phyloP scores from a whole-genome alignment of 768 basidiomycete species.

The Podaxis sp. region DNA sequence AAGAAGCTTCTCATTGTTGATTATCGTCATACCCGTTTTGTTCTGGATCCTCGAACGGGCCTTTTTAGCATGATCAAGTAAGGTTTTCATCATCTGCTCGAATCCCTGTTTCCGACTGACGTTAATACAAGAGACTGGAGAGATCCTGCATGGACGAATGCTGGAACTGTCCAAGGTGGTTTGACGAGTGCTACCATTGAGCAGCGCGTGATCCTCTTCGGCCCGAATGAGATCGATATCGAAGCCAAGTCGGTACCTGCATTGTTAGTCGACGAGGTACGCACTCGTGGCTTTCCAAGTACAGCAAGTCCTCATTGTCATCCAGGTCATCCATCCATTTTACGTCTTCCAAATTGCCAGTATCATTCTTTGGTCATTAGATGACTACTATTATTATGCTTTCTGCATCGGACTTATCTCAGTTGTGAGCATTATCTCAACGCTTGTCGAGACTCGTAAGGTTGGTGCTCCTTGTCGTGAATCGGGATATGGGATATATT shows the following conservation, averaged over 20 bases:
- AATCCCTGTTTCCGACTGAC: neutral
- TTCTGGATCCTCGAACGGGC: slow-evolving; percentile 79
- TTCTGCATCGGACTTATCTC: slow-evolving; percentile 96
- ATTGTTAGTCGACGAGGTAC: slow-evolving; percentile 85
- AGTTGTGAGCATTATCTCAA: slow-evolving; percentile 74
- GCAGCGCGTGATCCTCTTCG: slow-evolving; percentile 76
- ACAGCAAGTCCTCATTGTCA: slow-evolving; percentile 4
- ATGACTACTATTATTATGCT: slow-evolving; percentile 96
- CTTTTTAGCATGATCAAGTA: slow-evolving; percentile 80
- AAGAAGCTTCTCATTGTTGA: slow-evolving; percentile 67
- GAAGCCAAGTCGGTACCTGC: slow-evolving; percentile 76
- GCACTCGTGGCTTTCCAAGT: slow-evolving; percentile 3
- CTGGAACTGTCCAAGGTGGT: slow-evolving; percentile 62
- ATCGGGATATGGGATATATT: slow-evolving; percentile 7
- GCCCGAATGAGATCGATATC: slow-evolving; percentile 84
- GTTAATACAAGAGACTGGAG: slow-evolving; percentile 74
- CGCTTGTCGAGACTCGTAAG: slow-evolving; percentile 89
- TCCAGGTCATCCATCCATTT: slow-evolving; percentile 88
- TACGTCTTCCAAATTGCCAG: slow-evolving; percentile 98
- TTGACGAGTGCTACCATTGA: slow-evolving; percentile 46
- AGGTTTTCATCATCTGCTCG: slow-evolving; percentile 16
- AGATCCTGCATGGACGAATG: slow-evolving; percentile 66
- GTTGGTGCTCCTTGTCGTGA: slow-evolving; percentile 33
- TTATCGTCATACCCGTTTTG: slow-evolving; percentile 91
- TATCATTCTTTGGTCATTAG: slow-evolving; percentile 89